Percentiles rank a stretch among this genome's conserved stretches.
These are phyloP conservation scores for Glycine latifolia DNA, from an alignment of 306 rosid species.

Conservation along the genomic window DNA sequence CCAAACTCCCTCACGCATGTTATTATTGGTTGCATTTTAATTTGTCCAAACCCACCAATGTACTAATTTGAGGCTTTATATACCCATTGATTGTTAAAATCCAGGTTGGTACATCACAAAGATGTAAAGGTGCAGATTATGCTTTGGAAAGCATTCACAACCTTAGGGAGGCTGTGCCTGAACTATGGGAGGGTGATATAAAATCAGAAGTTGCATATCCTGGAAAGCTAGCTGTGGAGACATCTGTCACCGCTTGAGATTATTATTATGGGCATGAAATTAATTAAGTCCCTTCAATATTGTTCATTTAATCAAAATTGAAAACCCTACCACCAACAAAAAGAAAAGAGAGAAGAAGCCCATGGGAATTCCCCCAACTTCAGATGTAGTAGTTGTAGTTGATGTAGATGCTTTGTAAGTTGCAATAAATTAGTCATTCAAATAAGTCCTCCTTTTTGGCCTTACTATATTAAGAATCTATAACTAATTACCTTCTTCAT, in stretches of 20 bases:
- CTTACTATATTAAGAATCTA: background rate
- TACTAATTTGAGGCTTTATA: conserved; percentile 25
- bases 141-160: conserved; percentile 96
- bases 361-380: conserved; percentile 43
- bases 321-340: background rate
- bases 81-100: conserved; percentile 7
- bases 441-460: conserved; percentile 41
- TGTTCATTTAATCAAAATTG: conserved; percentile 16
- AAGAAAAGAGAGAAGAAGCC: background rate
- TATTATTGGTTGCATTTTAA: background rate
- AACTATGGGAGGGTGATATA: conserved; percentile 80
- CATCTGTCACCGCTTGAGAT: conserved; percentile 84
- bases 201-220: conserved; percentile 81
- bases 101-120: conserved; percentile 86
- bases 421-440: conserved; percentile 35
- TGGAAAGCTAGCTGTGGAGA: conserved; percentile 80
- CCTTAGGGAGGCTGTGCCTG: conserved; percentile 85
- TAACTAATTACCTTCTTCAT: conserved; percentile 10
- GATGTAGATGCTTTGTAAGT: conserved; percentile 57
- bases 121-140: conserved; percentile 92
- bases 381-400: conserved; percentile 45
- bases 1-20: no score
- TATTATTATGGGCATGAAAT: background rate
- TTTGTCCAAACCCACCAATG: background rate
- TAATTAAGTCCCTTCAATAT: background rate